A percentile compares a stretch with the other conserved stretches of the same genome.
Evolutionary conservation across 1,284 basidiomycete species (phyloP).

Genomic region (Cystobasidium slooffiae): DNA sequence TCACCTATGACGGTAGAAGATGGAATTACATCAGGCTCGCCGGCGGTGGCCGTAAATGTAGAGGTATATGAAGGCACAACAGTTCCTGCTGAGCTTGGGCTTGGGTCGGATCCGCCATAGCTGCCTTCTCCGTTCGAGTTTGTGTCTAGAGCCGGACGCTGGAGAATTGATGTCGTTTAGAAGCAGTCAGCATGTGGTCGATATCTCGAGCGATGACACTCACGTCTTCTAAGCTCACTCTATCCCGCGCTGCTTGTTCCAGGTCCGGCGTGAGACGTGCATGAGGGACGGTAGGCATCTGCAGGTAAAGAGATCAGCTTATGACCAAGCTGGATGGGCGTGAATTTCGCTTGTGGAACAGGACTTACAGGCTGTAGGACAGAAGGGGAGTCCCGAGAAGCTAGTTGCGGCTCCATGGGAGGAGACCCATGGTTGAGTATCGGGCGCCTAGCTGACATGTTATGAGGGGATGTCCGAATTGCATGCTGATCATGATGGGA

Average conservation of each 20-base stretch:
- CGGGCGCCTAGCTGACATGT: not conserved
- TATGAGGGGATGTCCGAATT: not conserved
- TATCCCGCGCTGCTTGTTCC: not conserved
- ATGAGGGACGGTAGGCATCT: conserved; percentile 2
- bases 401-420: no score
- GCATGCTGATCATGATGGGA: not conserved
- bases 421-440: no score
- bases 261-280: not conserved
- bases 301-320: not conserved
- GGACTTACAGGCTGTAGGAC: conserved; percentile 19
- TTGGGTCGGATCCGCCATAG: conserved; percentile 21
- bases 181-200: not conserved
- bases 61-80: conserved; percentile 13
- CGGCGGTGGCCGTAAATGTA: not conserved
- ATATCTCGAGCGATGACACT: not conserved
- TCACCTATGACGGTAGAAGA: not conserved
- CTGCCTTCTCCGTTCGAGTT: conserved; percentile 4
- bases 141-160: conserved; percentile 4
- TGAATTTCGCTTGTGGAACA: not conserved
- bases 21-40: not conserved
- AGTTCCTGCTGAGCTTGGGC: conserved; percentile 19
- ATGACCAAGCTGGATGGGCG: not conserved
- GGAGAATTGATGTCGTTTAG: not conserved
- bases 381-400: not conserved
- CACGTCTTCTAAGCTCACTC: not conserved